Evolutionary conservation across 1,284 basidiomycete genomes (phyloP).

Genomic region (Albatrellus sp.): DNA sequence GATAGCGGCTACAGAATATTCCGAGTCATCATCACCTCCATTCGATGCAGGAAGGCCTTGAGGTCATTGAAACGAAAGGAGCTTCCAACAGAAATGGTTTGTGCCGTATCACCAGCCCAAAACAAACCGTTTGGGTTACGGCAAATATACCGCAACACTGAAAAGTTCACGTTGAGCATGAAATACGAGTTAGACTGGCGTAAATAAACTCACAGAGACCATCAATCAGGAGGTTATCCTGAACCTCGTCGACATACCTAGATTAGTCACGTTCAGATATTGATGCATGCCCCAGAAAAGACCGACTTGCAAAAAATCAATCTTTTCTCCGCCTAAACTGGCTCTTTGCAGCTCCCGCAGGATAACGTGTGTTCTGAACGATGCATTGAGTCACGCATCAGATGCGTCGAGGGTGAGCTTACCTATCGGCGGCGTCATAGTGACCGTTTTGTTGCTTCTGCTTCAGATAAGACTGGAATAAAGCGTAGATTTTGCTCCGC

Average conservation of each 20-base stretch:
- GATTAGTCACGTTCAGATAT: not conserved
- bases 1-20: not conserved
- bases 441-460: conserved; percentile 22
- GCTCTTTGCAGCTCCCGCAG: conserved; percentile 22
- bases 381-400: not conserved
- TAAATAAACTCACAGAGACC: conserved; percentile 32
- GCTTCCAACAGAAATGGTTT: conserved; percentile 62
- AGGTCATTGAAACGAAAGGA: conserved; percentile 63
- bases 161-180: not conserved
- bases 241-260: conserved; percentile 64
- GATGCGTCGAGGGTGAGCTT: conserved; percentile 4
- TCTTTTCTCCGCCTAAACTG: conserved; percentile 11
- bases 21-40: conserved; percentile 41
- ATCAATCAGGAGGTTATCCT: conserved; percentile 63
- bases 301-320: not conserved
- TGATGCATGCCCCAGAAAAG: not conserved
- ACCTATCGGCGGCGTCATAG: conserved; percentile 53
- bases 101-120: conserved; percentile 73
- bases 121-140: conserved; percentile 55
- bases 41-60: conserved; percentile 49
- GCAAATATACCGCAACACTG: conserved; percentile 52
- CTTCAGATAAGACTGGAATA: conserved; percentile 44
- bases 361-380: conserved; percentile 37
- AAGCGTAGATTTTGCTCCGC: conserved; percentile 34
- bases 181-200: not conserved